Conservation (phyloP, 257 asterid species). For the Ajuga chamaepitys region DNA sequence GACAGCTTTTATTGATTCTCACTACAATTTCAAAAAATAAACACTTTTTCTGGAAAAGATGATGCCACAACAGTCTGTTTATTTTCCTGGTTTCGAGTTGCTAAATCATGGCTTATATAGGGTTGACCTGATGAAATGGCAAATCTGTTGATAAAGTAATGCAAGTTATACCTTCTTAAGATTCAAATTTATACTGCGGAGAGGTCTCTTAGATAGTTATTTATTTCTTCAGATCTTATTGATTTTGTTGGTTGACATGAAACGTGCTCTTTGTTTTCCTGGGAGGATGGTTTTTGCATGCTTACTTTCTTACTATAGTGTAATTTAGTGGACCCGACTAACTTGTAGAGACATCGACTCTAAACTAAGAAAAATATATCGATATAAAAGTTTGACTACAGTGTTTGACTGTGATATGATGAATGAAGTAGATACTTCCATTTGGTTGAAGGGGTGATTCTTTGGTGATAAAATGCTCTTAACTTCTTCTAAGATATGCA, state of each 20-base stretch:
- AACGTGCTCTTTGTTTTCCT: background rate
- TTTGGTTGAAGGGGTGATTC: background rate
- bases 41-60: background rate
- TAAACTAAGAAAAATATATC: background rate
- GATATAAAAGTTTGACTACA: background rate
- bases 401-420: background rate
- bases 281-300: background rate
- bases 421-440: background rate
- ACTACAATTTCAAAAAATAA: background rate
- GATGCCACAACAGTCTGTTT: background rate
- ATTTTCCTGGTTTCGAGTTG: background rate
- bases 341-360: background rate
- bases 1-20: background rate
- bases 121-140: background rate
- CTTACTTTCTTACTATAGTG: background rate
- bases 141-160: background rate
- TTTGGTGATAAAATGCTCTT: background rate
- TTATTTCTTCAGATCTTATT: too few relatives aligned
- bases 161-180: background rate
- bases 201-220: background rate
- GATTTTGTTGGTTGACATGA: background rate
- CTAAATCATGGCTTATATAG: background rate
- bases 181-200: background rate
- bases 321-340: background rate
- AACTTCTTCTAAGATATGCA: background rate